phyloP scores from a whole-genome alignment of 345 rosid species.

The Laguncularia racemosa region DNA sequence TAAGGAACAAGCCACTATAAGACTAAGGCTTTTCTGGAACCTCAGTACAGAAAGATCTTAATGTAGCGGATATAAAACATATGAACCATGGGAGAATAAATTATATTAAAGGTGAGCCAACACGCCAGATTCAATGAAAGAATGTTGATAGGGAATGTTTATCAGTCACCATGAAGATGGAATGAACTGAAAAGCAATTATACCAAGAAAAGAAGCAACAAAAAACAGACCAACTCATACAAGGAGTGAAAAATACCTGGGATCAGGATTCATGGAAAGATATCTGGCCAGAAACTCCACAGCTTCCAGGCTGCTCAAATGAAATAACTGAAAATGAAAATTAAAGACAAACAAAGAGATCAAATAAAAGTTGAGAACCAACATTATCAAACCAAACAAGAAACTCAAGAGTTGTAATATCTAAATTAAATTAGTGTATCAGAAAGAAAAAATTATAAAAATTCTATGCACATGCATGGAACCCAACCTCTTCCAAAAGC shows the following conservation, averaged over 20 bases:
- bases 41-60: no score
- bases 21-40: no score
- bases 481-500: no score
- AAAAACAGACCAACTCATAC: no score
- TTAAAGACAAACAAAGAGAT: constrained; percentile 2
- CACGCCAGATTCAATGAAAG: neutral
- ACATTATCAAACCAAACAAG: neutral
- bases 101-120: neutral
- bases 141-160: neutral
- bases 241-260: constrained; percentile 37
- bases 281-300: constrained; percentile 70
- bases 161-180: no score
- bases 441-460: no score
- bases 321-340: constrained; percentile 54
- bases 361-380: neutral
- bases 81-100: no score
- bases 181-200: neutral
- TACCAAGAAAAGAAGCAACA: neutral
- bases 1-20: no score
- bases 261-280: constrained; percentile 78
- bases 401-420: neutral
- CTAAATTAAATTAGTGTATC: neutral
- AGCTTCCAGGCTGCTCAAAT: constrained; percentile 68
- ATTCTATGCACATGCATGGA: no score
- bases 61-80: no score